Evolutionary conservation across 2,329 filamentous ascomycete species (phyloP).

Genomic region (Phialophora chinensis): DNA sequence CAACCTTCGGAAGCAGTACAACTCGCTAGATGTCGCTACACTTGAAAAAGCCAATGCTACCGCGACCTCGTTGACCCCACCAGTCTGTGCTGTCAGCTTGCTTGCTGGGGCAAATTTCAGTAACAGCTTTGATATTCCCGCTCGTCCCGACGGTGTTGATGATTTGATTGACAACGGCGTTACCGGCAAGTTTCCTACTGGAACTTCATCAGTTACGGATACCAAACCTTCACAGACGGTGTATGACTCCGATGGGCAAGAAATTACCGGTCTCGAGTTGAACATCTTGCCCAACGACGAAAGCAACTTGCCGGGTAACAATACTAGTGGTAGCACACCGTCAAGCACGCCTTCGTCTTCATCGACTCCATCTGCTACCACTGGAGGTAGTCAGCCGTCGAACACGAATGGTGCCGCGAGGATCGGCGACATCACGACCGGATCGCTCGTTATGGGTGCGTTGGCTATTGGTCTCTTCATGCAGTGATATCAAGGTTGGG

Average conservation of each 20-base stretch:
- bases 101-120: conserved; percentile 73
- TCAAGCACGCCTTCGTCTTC: conserved; percentile 33
- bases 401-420: conserved; percentile 33
- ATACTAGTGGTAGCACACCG: conserved; percentile 43
- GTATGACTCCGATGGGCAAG: conserved; percentile 59
- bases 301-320: conserved; percentile 62
- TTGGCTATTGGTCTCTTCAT: conserved; percentile 29
- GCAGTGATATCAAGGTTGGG: conserved; percentile 19
- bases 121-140: conserved; percentile 78
- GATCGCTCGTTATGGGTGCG: conserved; percentile 28
- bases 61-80: conserved; percentile 61
- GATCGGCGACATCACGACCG: conserved; percentile 25
- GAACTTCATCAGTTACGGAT: conserved; percentile 65
- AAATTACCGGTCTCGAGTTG: conserved; percentile 69
- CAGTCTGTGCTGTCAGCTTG: conserved; percentile 68
- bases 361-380: conserved; percentile 18
- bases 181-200: conserved; percentile 61
- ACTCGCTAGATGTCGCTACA: conserved; percentile 71
- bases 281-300: conserved; percentile 57
- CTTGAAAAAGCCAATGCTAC: conserved; percentile 69
- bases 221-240: conserved; percentile 65
- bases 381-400: conserved; percentile 24
- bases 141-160: conserved; percentile 69
- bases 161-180: conserved; percentile 80
- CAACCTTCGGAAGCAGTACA: conserved; percentile 76